These are phyloP conservation scores for Gloeostereum incarnatum DNA, from an alignment of 768 basidiomycete species.

Conservation along the genomic window DNA sequence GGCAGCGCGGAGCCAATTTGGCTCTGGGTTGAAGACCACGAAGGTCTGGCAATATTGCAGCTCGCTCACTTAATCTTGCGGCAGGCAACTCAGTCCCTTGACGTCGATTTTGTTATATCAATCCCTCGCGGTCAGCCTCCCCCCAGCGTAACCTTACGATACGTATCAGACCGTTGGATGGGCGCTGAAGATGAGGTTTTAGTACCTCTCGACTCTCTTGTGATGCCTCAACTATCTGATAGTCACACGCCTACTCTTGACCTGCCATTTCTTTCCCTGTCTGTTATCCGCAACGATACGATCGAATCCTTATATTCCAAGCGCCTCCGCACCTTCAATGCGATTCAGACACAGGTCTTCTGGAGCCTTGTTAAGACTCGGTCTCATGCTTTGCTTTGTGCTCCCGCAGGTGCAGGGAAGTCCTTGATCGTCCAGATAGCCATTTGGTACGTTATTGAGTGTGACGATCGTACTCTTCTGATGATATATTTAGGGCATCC, in stretches of 20 bases:
- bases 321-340: conserved; percentile 55
- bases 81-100: conserved; percentile 45
- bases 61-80: conserved; percentile 66
- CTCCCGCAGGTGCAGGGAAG: conserved; percentile 78
- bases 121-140: conserved; percentile 52
- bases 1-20: conserved; percentile 81
- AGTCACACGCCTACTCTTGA: conserved; percentile 57
- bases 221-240: conserved; percentile 61
- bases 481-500: conserved; percentile 39
- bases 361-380: conserved; percentile 72
- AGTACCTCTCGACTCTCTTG: conserved; percentile 55
- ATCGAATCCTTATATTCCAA: conserved; percentile 37
- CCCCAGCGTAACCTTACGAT: conserved; percentile 61
- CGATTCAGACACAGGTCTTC: conserved; percentile 83
- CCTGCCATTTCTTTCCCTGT: conserved; percentile 63
- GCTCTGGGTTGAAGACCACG: conserved; percentile 90
- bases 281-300: conserved; percentile 35
- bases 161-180: conserved; percentile 88
- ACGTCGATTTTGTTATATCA: conserved; percentile 75
- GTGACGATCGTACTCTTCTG: conserved; percentile 2
- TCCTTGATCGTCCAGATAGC: conserved; percentile 61
- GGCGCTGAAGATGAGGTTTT: conserved; percentile 73
- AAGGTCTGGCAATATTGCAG: conserved; percentile 77
- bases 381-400: conserved; percentile 63
- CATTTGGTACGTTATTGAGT: conserved; percentile 50